A percentile compares a stretch with the other conserved stretches of the same genome.
Evolutionary conservation across 495 filamentous ascomycete genomes (phyloP).

Genomic region (Aspergillus conjunctus): DNA sequence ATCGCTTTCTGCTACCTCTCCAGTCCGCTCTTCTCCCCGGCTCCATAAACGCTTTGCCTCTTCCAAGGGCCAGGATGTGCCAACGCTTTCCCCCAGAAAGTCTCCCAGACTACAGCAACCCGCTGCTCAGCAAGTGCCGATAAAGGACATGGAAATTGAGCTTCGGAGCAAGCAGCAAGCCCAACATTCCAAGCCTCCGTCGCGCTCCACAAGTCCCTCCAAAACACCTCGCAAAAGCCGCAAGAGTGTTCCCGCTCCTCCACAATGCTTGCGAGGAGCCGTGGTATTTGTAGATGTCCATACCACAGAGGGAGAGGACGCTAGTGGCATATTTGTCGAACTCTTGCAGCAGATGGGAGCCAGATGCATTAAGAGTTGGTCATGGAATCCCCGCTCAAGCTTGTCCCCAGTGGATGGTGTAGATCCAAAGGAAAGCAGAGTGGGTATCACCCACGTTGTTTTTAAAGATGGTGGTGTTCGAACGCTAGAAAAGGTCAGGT

Average conservation of each 20-base stretch:
- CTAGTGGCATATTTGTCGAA: conserved; percentile 79
- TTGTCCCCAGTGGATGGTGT: conserved; percentile 35
- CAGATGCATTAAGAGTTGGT: conserved; percentile 79
- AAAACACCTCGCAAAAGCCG: conserved; percentile 28
- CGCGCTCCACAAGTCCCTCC: conserved; percentile 31
- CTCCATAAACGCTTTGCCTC: conserved; percentile 31
- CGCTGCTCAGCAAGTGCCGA: conserved; percentile 28
- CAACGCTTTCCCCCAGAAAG: conserved; percentile 32
- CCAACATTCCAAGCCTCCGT: conserved; percentile 18
- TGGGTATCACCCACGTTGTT: conserved; percentile 92
- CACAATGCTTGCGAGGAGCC: conserved; percentile 62
- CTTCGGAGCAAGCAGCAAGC: conserved; percentile 2
- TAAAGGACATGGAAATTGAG: conserved; percentile 15
- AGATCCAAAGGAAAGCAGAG: conserved; percentile 49
- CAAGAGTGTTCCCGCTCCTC: conserved; percentile 25
- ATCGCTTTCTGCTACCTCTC: conserved; percentile 44
- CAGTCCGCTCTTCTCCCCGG: conserved; percentile 39
- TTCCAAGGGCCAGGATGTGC: conserved; percentile 21
- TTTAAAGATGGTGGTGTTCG: conserved; percentile 90
- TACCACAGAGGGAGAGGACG: conserved; percentile 84
- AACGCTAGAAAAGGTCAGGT: conserved; percentile 83
- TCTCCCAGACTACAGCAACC: conserved; percentile 24
- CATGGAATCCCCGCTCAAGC: conserved; percentile 68
- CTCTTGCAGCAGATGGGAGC: conserved; percentile 85
- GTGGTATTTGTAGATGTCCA: conserved; percentile 94